Evolutionary conservation across 495 filamentous ascomycete species (phyloP).

Genomic region (Penicillium cosmopolitanum): DNA sequence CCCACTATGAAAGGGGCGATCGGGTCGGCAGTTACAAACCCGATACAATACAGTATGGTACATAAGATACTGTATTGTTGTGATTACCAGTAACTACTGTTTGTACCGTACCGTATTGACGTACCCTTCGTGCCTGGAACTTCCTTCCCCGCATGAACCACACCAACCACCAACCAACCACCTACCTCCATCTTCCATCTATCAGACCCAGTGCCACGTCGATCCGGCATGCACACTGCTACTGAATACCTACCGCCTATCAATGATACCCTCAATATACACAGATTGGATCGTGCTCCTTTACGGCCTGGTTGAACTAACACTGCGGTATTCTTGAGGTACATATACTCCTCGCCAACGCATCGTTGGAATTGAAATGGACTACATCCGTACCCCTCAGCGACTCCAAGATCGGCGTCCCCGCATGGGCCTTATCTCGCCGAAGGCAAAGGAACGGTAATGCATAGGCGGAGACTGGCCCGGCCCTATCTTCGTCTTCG

Average conservation of each 20-base stretch:
- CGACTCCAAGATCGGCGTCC: slow-evolving; percentile 17
- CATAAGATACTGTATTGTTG: not conserved
- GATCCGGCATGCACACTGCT: not conserved
- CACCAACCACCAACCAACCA: not conserved
- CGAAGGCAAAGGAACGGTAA: slow-evolving; percentile 3
- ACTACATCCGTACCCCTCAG: slow-evolving; percentile 1
- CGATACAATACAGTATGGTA: not conserved
- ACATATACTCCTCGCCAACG: not conserved
- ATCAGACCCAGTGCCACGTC: not conserved
- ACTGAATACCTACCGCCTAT: not conserved
- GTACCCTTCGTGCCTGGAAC: too few relatives aligned
- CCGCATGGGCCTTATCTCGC: slow-evolving; percentile 27
- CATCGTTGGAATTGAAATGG: slow-evolving; percentile 3
- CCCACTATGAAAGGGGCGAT: not conserved
- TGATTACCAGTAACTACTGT: not conserved
- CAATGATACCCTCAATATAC: not conserved
- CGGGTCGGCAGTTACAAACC: not conserved
- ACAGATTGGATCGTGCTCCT: not conserved
- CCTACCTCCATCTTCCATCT: not conserved
- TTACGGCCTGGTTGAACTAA: not conserved
- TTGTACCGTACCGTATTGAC: too few relatives aligned
- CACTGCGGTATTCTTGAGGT: too few relatives aligned
- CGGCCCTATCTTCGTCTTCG: slow-evolving; percentile 18
- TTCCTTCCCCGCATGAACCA: slow-evolving; percentile 4
- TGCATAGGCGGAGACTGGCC: slow-evolving; percentile 4